Base-by-base conservation (phyloP, 176 grass and related monocot species). In the Phyllostachys edulis region DNA sequence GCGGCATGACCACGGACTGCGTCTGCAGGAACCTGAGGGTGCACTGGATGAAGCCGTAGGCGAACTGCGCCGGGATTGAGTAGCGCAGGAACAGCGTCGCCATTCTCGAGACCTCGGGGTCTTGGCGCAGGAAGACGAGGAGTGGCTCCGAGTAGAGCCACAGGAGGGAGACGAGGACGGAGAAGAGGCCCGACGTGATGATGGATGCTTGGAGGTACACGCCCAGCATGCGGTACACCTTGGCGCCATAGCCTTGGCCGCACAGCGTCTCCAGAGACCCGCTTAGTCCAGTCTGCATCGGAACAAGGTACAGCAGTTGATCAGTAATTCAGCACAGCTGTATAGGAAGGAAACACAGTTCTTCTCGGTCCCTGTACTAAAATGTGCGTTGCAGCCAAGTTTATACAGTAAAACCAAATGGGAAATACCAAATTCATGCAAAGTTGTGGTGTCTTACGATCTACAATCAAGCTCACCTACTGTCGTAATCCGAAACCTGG, bases 21-120 rank as follows among this genome's bases (percentile, higher is more conserved):
- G 90, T 54, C 67, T 89, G 90, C 47, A 92, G 37, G 80, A 92
- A 92, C 27, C 80, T 83, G 62, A 92, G 87, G 60, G 44, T 49
- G 82, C 87, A 80, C 82, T 89, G 82, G 39, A 85, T 80, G 82
- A 89, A 75, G 69, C 82, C 87, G 49, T 75, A 89, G 76, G 87
- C 81, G 32, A 89, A 85, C 69, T 85, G 82, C 9, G 87, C 76
- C 0, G 87, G 87, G 27, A 89, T 74, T 1, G 18, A 32, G 82
- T 75, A n/a, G 7, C 82, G 49, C 16, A 89, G 69, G 76, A 84
- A 85, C 37, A 75, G 59, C 2, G 69, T 76, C 8, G 87, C 87
- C 26, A 75, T 84, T 6, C 76, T 78, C 4, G 82, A 60, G 20
- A 80, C 82, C 69, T 61, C 82, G n/a, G 69, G 87, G 82, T 85